Base-by-base conservation (phyloP, 352 stramenopile species). In the Pythium guiyangense region DNA sequence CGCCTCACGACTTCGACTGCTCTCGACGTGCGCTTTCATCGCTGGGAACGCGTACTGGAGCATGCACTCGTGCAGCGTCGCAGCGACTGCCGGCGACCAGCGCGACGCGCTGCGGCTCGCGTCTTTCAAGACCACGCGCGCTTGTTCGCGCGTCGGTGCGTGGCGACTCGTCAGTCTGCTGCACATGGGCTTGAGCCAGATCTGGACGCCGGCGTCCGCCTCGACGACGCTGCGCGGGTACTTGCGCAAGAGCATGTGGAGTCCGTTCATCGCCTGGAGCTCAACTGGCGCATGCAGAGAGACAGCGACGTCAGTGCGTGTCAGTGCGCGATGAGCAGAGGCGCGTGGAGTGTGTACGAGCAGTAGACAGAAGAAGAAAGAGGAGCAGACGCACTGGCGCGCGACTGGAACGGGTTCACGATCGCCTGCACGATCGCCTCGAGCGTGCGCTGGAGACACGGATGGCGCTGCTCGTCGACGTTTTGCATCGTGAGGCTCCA, bases 361-460 rank as follows among this genome's bases (percentile, higher is more conserved):
- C 54, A 27, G 25, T 45, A 14, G 35, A 14, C n/a, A n/a, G n/a
- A 6, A 22, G 37, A 31, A 45, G 18, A 20, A 52, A 9, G 17
- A 29, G 20, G 37, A 17, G 2, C 25, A 29, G 4, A 78, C 76
- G 50, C 77, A 85, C 77, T 88, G 34, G 64, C 54, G 20, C 80
- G 76, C 0, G 80, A 86, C 63, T 86, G 75, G 57, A 90, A 88
- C 10, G 80, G 76, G 45, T 88, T 90, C 31, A 87, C 67, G 25
- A 88, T 79, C 8, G 80, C 80, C 42, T 87, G 80, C 10, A 90
- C 66, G 53, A 88, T 54, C 11, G 64, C 72, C 59, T 88, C 80
- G n/a, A 88, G 62, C 9, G 73, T 84, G 18, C 71, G 70, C 15
- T 69, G 63, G 11, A 90, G 56, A 10, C 78, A 73, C 4, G 69